Base-by-base conservation (phyloP, 768 basidiomycete species). In the Boletales sp. region DNA sequence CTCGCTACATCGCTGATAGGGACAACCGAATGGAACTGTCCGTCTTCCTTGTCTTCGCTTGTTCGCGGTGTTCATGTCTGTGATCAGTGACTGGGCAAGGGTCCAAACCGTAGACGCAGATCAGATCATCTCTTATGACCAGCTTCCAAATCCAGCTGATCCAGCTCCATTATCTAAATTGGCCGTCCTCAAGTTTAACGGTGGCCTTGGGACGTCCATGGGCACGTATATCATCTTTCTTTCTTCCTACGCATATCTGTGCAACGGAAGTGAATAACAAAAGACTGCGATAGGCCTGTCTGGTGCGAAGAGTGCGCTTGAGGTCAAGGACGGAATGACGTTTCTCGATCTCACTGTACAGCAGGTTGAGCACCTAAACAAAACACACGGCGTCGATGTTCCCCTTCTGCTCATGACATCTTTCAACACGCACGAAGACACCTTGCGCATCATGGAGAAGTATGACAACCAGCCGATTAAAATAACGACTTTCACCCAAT, bases 401-500 rank as follows among this genome's bases (percentile, higher is more conserved):
- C 94, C 92, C n/a, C 87, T 97, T 69, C 88, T 97, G 73, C 83
- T 97, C 64, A 95, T 97, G 95, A 97, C 94, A 65, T 95, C 92
- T 48, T 97, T 98, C 80, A 95, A 95, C 78, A 97, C 94, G 17
- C 90, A 94, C 68, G 91, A 97, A 34, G 94, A 97, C 69, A 95
- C 94, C 43, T 83, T 90, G 54, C 87, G 90, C 58, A 91, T 97
- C 78, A 92, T 94, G 72, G 92, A 97, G 71, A 97, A 95, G 74
- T 97, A 97, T 69, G 84, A 86, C 44, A 90, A 93, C 74, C 93
- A 94, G 74, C 90, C 94, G 65, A 81, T 97, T 64, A 88, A 90
- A 68, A 92, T 95, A 71, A 85, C 86, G 45, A 86, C 84, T 51
- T 94, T 94, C 78, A 91, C 90, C 70, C 94, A 97, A 74, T 94